A percentile compares a stretch with the other conserved stretches of the same genome.
phyloP scores from a whole-genome alignment of 2,329 filamentous ascomycete genomes.

The Sclerotinia minor region DNA sequence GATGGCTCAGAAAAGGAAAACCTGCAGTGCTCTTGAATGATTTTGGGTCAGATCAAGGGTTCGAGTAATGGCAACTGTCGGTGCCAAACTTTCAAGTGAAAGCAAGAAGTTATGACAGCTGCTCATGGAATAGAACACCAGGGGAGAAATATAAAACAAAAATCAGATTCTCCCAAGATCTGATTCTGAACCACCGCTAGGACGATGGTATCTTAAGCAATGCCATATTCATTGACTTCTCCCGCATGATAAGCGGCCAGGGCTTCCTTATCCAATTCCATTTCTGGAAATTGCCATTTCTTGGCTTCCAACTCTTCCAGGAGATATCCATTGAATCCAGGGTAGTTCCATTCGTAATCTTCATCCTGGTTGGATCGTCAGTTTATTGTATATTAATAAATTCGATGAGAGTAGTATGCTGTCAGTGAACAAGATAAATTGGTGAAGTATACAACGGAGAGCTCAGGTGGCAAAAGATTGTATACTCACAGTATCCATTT shows the following conservation, averaged over 20 bases:
- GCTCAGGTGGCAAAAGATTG: background rate
- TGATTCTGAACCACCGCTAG: background rate
- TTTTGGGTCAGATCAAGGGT: background rate
- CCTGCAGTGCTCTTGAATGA: background rate
- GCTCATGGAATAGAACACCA: background rate
- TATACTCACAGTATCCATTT: slow-evolving; percentile 15
- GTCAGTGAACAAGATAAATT: background rate
- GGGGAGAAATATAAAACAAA: background rate
- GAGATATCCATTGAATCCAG: slow-evolving; percentile 18
- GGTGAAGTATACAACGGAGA: background rate
- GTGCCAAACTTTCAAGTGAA: background rate
- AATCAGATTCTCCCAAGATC: background rate
- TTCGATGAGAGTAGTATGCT: background rate
- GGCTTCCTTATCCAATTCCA: background rate
- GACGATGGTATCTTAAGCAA: slow-evolving; percentile 13
- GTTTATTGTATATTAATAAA: background rate
- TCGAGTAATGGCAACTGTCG: background rate
- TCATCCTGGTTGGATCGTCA: slow-evolving; percentile 3
- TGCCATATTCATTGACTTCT: background rate
- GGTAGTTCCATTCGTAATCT: slow-evolving; percentile 16
- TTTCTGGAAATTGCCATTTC: background rate
- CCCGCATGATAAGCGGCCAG: background rate
- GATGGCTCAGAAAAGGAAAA: background rate
- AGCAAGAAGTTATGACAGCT: background rate
- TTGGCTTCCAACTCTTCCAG: background rate